Conservation (phyloP, 2,329 filamentous ascomycete species). For the Septoria petroselini region DNA sequence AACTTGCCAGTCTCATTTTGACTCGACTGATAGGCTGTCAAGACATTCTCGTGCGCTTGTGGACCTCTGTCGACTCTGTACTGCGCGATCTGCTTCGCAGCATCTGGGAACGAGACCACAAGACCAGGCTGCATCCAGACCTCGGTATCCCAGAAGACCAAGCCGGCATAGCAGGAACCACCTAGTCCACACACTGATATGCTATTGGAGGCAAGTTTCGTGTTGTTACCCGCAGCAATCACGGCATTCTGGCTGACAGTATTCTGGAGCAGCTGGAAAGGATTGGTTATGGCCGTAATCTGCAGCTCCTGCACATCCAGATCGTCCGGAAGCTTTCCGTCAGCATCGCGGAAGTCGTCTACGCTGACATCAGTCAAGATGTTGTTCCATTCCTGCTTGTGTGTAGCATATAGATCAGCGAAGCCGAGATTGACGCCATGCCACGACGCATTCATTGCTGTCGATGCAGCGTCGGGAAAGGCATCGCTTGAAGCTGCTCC, state of each 20-base stretch:
- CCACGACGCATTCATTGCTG: slow-evolving; percentile 56
- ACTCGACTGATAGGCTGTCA: slow-evolving; percentile 55
- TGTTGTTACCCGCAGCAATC: slow-evolving; percentile 47
- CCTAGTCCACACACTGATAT: slow-evolving; percentile 66
- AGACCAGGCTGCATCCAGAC: slow-evolving; percentile 68
- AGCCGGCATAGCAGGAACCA: slow-evolving; percentile 65
- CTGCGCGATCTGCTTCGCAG: slow-evolving; percentile 61
- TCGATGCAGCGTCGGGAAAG: slow-evolving; percentile 55
- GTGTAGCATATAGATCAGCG: slow-evolving; percentile 52
- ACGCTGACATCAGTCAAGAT: slow-evolving; percentile 61
- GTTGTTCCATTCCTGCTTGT: slow-evolving; percentile 60
- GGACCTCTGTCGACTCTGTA: slow-evolving; percentile 59
- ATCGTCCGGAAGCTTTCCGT: slow-evolving; percentile 57
- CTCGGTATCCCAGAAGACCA: slow-evolving; percentile 65
- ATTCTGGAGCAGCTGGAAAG: slow-evolving; percentile 57
- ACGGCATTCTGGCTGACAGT: slow-evolving; percentile 55
- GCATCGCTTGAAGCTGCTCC: slow-evolving; percentile 68
- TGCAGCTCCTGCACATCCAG: slow-evolving; percentile 56
- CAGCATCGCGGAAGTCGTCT: slow-evolving; percentile 58
- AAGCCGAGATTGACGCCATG: slow-evolving; percentile 55
- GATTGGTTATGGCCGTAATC: slow-evolving; percentile 54
- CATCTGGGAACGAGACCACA: slow-evolving; percentile 60
- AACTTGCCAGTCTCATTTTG: slow-evolving; percentile 59
- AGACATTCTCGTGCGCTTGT: slow-evolving; percentile 60
- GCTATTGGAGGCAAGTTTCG: slow-evolving; percentile 58